Evolutionary conservation across 345 rosid genomes (phyloP), one percentile per base, ranked within the genome.

Genomic region (Rhizophora mangle): DNA sequence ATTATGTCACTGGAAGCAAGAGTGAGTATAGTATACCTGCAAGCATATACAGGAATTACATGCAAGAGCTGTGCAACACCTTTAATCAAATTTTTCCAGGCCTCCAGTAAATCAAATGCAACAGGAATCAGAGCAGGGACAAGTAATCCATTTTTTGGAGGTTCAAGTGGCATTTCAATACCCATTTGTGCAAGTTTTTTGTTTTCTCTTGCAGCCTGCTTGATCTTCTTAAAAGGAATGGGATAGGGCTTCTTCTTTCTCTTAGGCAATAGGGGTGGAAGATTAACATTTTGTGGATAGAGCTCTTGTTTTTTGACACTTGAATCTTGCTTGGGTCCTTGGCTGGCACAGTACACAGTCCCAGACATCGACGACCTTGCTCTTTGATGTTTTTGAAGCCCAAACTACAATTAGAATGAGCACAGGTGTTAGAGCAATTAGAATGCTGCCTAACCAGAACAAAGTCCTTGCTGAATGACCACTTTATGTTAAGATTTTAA

Each of bases 201-300:
- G 58, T 86, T 84, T 68, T 71, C 80, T 79, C 84, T 84, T 21
- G 87, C 90, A 46, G 75, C 86, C 72, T 79, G 84, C 64, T 78
- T 84, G 67, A 93, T 91, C 81, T 86, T 78, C 81, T 77, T 87
- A 49, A 89, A 49, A 51, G 96, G 94, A 72, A 93, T 56, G 51
- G 94, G 92, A 73, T 70, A 93, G 46, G 96, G 97, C 68, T 94
- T 94, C 85, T 94, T 94, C 90, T 89, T 83, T 36, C 78, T 85
- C 87, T 83, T 87, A 26, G 95, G 92, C 52, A 89, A 78, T 63
- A 83, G 29, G 21, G 84, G 85, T 31, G 97, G 97, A 78, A 89
- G 89, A 79, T 91, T 93, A n/a, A 83, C 88, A 53, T 91, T 94
- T 74, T 91, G 97, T 6, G 82, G 85, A 76, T 43, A 53, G 18